These are phyloP conservation scores for Biancaea sappan DNA, from an alignment of 306 rosid species.

Conservation along the genomic window DNA sequence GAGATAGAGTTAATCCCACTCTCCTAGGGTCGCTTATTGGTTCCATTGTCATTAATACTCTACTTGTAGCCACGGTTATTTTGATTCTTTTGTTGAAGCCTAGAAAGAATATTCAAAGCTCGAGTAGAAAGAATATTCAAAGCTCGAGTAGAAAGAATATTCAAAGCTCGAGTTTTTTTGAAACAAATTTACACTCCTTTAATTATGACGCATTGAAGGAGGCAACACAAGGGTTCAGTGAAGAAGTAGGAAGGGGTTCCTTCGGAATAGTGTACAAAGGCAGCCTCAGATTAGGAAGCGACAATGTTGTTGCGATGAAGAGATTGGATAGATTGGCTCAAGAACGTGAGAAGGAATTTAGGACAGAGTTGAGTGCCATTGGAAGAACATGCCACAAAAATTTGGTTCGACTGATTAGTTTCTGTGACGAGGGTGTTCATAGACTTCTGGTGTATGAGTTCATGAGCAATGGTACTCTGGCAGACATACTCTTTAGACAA, in stretches of 20 bases:
- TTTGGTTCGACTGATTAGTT: slow-evolving; percentile 47
- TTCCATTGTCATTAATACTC: slow-evolving; percentile 25
- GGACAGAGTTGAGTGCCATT: slow-evolving; percentile 45
- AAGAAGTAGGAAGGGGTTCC: slow-evolving; percentile 51
- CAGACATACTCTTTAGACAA: slow-evolving; percentile 37
- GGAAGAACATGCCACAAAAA: slow-evolving; percentile 49
- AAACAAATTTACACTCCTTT: slow-evolving; percentile 45
- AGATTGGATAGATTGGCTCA: slow-evolving; percentile 44
- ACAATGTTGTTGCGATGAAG: slow-evolving; percentile 41
- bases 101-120: slow-evolving; percentile 26
- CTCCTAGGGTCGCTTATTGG: slow-evolving; percentile 39
- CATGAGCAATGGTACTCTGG: slow-evolving; percentile 48
- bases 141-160: slow-evolving; percentile 15
- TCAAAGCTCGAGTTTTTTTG: slow-evolving; percentile 29
- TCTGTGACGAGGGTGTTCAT: slow-evolving; percentile 46
- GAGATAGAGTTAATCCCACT: not conserved
- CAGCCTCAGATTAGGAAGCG: slow-evolving; percentile 14
- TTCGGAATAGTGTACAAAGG: slow-evolving; percentile 56
- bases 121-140: slow-evolving; percentile 21
- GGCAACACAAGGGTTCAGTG: slow-evolving; percentile 40
- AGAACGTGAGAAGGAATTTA: slow-evolving; percentile 49
- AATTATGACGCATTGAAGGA: slow-evolving; percentile 36
- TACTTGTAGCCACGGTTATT: slow-evolving; percentile 27
- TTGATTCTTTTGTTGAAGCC: slow-evolving; percentile 16
- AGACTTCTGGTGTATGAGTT: slow-evolving; percentile 46